Evolutionary conservation across 345 rosid species (phyloP).

Genomic region (Hibiscus mutabilis): DNA sequence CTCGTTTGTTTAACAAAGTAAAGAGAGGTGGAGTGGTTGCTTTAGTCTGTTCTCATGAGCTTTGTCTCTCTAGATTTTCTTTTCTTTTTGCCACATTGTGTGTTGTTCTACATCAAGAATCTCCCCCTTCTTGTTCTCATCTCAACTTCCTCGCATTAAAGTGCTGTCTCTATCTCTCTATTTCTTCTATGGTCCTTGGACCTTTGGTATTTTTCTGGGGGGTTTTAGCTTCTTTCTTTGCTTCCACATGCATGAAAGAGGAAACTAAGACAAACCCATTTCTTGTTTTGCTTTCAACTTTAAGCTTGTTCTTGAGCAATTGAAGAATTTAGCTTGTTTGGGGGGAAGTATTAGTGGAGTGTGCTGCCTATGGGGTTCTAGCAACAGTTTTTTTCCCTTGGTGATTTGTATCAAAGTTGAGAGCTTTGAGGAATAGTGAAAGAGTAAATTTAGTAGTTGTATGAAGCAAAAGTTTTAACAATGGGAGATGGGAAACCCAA

Average conservation of each 20-base stretch:
- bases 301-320: too few relatives aligned
- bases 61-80: background rate
- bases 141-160: slow-evolving; percentile 66
- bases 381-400: slow-evolving; percentile 9
- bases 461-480: slow-evolving; percentile 38
- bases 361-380: slow-evolving; percentile 11
- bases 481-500: slow-evolving; percentile 84
- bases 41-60: background rate
- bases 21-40: slow-evolving; percentile 6
- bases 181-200: slow-evolving; percentile 6
- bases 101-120: slow-evolving; percentile 73
- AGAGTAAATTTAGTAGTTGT: slow-evolving; percentile 21
- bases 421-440: slow-evolving; percentile 11
- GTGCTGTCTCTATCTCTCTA: slow-evolving; percentile 13
- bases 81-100: slow-evolving; percentile 59
- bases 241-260: slow-evolving; percentile 20
- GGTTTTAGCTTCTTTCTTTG: slow-evolving; percentile 23
- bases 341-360: slow-evolving; percentile 1
- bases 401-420: slow-evolving; percentile 17
- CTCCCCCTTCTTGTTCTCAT: slow-evolving; percentile 40
- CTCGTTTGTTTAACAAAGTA: background rate
- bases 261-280: slow-evolving; percentile 21
- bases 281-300: slow-evolving; percentile 12
- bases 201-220: slow-evolving; percentile 21
- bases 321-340: slow-evolving; percentile 9